Base-by-base conservation (phyloP, 805 yeast species). In the Candida loeiensis region DNA sequence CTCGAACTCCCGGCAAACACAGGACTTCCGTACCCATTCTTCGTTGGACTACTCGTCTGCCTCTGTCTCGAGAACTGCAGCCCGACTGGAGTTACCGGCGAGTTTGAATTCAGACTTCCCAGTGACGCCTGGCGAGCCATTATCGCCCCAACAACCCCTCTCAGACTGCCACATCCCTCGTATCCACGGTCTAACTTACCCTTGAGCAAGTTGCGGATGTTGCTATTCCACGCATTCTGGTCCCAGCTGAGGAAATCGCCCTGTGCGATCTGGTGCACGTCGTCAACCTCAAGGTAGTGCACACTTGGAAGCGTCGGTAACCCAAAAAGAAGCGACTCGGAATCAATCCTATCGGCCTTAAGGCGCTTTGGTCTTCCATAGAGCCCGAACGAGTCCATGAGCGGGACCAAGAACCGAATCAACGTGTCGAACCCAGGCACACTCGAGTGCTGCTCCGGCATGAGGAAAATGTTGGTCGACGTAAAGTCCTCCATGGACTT, bases 91-190 rank as follows among this genome's bases (percentile, higher is more conserved):
- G 38, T 36, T 5, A 36, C 38, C 27, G 38, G 38, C 6, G 31
- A 25, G 15, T 25, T 25, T 4, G 37, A 9, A 19, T 33, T 15
- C 38, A 35, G 38, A 15, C 39, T 36, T 9, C 39, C 39, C 39
- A 13, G 39, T 14, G 21, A 25, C 20, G 35, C 40, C 12, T 37
- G 40, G 4, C 40, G 13, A 4, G 40, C 40, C 40, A 37, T 22
- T 2, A 37, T 22, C 16, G 40, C 40, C 8, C 40, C 40, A 3
- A 69, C 69, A 15, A 80, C 54, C 11, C 86, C 86, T 40, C 80
- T 72, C 12, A 72, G 58, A 21, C 83, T 77, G n/a, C 91, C 91
- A 60, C 88, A 82, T 4, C 95, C 93, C 16, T 76, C 76, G 55
- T 83, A 85, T 6, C 91, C 74, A 41, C 56, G 53, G 22, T 60